Evolutionary conservation across 2,329 filamentous ascomycete genomes (phyloP).

Genomic region (Plenodomus biglobosus): DNA sequence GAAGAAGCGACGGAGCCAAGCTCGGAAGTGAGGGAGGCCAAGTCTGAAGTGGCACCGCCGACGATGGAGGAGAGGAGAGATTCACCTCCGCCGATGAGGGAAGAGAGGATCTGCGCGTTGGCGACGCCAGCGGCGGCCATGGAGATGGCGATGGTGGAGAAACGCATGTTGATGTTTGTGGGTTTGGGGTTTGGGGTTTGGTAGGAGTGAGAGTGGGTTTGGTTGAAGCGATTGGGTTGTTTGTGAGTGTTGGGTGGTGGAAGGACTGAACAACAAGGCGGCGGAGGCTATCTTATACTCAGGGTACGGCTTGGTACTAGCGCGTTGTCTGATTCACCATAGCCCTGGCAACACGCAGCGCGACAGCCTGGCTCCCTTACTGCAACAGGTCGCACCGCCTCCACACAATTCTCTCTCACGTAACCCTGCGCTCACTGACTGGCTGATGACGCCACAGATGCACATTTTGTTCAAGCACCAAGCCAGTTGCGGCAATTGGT

Average conservation of each 20-base stretch:
- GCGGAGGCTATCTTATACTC: not conserved
- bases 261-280: not conserved
- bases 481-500: conserved; percentile 6
- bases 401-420: conserved; percentile 13
- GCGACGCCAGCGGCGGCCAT: conserved; percentile 33
- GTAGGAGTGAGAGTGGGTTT: conserved; percentile 2
- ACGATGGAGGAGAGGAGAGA: conserved; percentile 14
- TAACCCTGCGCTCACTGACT: conserved; percentile 9
- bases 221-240: conserved; percentile 4
- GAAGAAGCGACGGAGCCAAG: conserved; percentile 12
- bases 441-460: conserved; percentile 16
- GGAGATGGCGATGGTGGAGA: conserved; percentile 35
- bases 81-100: conserved; percentile 11
- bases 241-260: conserved; percentile 13
- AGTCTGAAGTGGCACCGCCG: conserved; percentile 7
- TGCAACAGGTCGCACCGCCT: conserved; percentile 13
- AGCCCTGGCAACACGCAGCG: not conserved
- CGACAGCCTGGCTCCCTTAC: not conserved
- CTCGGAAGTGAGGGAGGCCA: conserved; percentile 14
- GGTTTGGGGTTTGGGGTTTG: conserved; percentile 4
- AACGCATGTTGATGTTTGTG: conserved; percentile 37
- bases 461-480: conserved; percentile 1
- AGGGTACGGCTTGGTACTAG: not conserved
- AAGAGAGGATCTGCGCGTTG: conserved; percentile 34
- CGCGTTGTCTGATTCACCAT: not conserved